These are phyloP conservation scores for Plasmodium reichenowi DNA, from an alignment of 169 alveolate genomes.

Conservation along the genomic window DNA sequence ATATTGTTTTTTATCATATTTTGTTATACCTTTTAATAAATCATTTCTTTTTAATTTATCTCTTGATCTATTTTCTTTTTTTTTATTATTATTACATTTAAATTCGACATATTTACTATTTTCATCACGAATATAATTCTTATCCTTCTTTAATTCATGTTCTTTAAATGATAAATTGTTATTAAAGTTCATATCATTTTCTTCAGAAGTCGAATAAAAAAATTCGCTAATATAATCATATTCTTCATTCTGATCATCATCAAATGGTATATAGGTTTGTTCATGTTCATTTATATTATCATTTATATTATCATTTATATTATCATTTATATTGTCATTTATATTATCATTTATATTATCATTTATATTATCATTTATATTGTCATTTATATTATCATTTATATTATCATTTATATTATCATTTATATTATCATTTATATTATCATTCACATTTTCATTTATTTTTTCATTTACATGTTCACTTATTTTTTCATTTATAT, in stretches of 20 bases:
- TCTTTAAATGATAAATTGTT: neutral
- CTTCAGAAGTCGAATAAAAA: slow-evolving; percentile 56
- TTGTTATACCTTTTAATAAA: slow-evolving; percentile 64
- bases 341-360: neutral
- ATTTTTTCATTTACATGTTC: too few species aligned
- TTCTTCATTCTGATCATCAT: slow-evolving; percentile 27
- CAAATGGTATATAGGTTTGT: neutral
- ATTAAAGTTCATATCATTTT: neutral
- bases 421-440: neutral
- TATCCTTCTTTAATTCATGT: neutral
- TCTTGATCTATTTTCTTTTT: neutral
- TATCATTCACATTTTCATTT: too few species aligned
- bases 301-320: neutral
- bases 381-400: neutral
- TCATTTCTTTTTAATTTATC: slow-evolving; percentile 31
- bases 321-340: slow-evolving; percentile 1
- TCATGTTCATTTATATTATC: neutral
- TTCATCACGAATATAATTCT: neutral
- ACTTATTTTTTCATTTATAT: too few species aligned
- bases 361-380: neutral
- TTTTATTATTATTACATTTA: neutral
- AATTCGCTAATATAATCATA: slow-evolving; percentile 61
- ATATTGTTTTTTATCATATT: slow-evolving; percentile 53
- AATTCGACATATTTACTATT: neutral
- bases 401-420: neutral